These are phyloP conservation scores for Brettanomyces custersianus DNA, from an alignment of 805 yeast genomes.

Conservation along the genomic window DNA sequence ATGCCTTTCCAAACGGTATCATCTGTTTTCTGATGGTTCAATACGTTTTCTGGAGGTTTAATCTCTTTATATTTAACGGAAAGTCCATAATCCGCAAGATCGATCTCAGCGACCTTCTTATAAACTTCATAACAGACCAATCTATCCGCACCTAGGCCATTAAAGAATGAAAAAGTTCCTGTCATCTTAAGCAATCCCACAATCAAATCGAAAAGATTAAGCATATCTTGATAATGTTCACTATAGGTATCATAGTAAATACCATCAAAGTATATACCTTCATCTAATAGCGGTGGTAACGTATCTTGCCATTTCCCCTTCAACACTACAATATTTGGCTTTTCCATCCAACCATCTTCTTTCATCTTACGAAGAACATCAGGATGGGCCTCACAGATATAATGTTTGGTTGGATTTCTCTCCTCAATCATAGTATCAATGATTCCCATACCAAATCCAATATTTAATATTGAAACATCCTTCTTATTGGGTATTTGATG, in stretches of 20 bases:
- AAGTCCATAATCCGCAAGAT: conserved; percentile 72
- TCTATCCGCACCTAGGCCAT: conserved; percentile 81
- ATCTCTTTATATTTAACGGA: conserved; percentile 45
- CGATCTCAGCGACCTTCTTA: conserved; percentile 70
- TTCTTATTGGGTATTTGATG: conserved; percentile 28
- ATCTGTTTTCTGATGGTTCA: conserved; percentile 26
- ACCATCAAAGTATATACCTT: conserved; percentile 76
- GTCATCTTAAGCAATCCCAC: conserved; percentile 77
- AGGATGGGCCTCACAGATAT: conserved; percentile 92
- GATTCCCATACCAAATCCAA: conserved; percentile 97
- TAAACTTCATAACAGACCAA: conserved; percentile 76
- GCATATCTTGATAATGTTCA: conserved; percentile 85
- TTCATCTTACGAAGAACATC: conserved; percentile 67
- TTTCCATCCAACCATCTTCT: conserved; percentile 76
- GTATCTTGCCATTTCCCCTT: conserved; percentile 94
- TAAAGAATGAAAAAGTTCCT: conserved; percentile 85
- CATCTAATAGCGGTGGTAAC: conserved; percentile 51
- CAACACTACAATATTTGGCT: conserved; percentile 59
- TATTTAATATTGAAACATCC: conserved; percentile 54
- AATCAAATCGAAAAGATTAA: conserved; percentile 60
- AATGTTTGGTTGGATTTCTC: conserved; percentile 55
- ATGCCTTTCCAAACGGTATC: conserved; percentile 52
- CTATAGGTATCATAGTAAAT: conserved; percentile 91
- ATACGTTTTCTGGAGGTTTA: conserved; percentile 34
- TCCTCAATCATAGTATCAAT: conserved; percentile 72